Base-by-base conservation (phyloP, 2,329 filamentous ascomycete genomes). In the Venturia carpophila region DNA sequence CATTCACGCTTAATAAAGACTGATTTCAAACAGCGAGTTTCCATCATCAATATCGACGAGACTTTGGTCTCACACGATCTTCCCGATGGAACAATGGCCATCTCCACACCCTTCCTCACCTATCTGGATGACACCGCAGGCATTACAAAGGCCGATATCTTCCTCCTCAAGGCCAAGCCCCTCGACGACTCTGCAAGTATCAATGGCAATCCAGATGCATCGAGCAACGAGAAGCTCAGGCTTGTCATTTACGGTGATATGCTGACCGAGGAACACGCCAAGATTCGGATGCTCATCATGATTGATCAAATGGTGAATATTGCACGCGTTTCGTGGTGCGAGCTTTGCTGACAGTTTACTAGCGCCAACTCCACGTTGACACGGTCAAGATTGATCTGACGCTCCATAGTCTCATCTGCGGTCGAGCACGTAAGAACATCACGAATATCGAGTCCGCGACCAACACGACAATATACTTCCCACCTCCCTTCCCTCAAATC, bases 381-480 rank as follows among this genome's bases (percentile, higher is more conserved):
- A 86, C 83, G 60, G 86, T 92, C 72, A 89, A 90, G 73, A 82
- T 96, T 66, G 92, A 97, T 70, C 79, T 93, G 62, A 90, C 91
- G 34, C 84, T 96, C 74, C 94, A 99, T 75, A 94, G 92, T 66
- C 83, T 97, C 65, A 87, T 97, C 62, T 97, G 92, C 75, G 94
- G 94, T 61, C 90, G 94, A 61, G 93, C 92, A 70, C 86, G 94
- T 70, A 96, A 96, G 80, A 97, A 97, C 75, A 96, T 99, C 79
- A 97, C 97, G 80, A 80, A 94, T 71, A 97, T 99, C 72, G 94
- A 99, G 77, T 96, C 94, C 17, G 87, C 89, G 37, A 97, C 94
- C 17, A 91, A 92, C 71, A 97, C 94, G 10, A 93, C 94, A 68
- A 97, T 99, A 71, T 99, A 99, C 79, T 97, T 99, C 73, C 94